Conservation (phyloP, 352 stramenopile species). For the Aphanomyces invadans region DNA sequence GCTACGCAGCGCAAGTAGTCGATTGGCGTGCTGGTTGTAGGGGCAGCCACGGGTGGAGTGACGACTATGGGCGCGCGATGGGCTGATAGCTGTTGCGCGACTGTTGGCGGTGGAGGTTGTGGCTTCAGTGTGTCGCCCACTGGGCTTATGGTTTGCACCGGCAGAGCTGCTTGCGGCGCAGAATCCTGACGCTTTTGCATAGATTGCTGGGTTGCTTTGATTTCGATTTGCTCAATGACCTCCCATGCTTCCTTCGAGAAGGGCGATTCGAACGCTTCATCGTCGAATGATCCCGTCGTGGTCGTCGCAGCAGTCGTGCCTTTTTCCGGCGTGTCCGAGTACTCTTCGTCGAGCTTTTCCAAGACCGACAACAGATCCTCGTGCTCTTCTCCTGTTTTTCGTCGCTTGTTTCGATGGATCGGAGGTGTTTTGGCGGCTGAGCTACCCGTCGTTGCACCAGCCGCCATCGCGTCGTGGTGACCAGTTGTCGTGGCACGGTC, state of each 20-base stretch:
- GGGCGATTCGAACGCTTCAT: constrained; percentile 47
- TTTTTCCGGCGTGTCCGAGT: constrained; percentile 8
- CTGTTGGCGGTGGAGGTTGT: not conserved
- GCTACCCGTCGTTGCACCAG: too few species aligned
- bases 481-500: not conserved
- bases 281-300: constrained; percentile 22
- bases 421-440: not conserved
- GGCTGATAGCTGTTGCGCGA: too few species aligned
- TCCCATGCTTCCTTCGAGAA: constrained; percentile 77
- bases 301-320: constrained; percentile 4
- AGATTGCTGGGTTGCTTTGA: constrained; percentile 41
- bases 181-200: not conserved
- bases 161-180: not conserved
- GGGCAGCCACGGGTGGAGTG: constrained; percentile 17
- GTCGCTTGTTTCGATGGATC: not conserved
- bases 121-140: not conserved
- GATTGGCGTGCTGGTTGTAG: constrained; percentile 12
- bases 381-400: constrained; percentile 10
- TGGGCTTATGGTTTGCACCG: not conserved
- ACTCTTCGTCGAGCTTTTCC: constrained; percentile 10
- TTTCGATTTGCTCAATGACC: constrained; percentile 57
- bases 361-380: constrained; percentile 8
- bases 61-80: too few species aligned
- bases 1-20: constrained; percentile 54
- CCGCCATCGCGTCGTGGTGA: not conserved